These are phyloP conservation scores for Skeletonema marinoi DNA, from an alignment of 108 stramenopile species.

Conservation along the genomic window DNA sequence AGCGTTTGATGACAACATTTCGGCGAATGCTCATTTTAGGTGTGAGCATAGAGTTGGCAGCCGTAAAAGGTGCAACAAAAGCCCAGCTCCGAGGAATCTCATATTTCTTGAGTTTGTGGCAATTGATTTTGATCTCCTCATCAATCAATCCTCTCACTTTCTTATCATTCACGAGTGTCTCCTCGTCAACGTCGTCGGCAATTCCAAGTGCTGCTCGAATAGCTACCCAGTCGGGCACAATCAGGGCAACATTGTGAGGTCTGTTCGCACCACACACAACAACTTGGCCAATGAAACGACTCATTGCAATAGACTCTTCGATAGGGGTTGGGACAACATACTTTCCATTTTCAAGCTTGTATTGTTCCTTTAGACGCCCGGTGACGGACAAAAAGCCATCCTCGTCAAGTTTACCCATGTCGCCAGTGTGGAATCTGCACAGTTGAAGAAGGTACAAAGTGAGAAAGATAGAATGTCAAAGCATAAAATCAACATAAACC, in stretches of 20 bases:
- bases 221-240: slow-evolving; percentile 91
- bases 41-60: slow-evolving; percentile 93
- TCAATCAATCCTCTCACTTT: slow-evolving; percentile 80
- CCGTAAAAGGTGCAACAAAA: slow-evolving; percentile 92
- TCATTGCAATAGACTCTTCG: slow-evolving; percentile 89
- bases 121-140: slow-evolving; percentile 68
- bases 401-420: slow-evolving; percentile 71
- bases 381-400: slow-evolving; percentile 81
- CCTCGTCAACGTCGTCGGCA: slow-evolving; percentile 62
- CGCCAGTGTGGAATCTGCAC: slow-evolving; percentile 88
- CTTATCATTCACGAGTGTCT: slow-evolving; percentile 75
- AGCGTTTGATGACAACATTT: slow-evolving; percentile 87
- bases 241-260: slow-evolving; percentile 88
- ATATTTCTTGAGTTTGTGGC: slow-evolving; percentile 87
- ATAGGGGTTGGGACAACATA: slow-evolving; percentile 95
- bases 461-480: slow-evolving; percentile 6
- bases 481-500: neutral
- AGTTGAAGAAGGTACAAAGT: neutral
- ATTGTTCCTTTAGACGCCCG: slow-evolving; percentile 91
- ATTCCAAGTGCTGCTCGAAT: slow-evolving; percentile 67
- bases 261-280: slow-evolving; percentile 94
- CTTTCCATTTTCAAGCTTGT: slow-evolving; percentile 98
- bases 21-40: slow-evolving; percentile 96
- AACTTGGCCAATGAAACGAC: slow-evolving; percentile 89
- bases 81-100: slow-evolving; percentile 84